Base-by-base conservation (phyloP, 208 protist genomes). In the Wallacemonas sp. region DNA sequence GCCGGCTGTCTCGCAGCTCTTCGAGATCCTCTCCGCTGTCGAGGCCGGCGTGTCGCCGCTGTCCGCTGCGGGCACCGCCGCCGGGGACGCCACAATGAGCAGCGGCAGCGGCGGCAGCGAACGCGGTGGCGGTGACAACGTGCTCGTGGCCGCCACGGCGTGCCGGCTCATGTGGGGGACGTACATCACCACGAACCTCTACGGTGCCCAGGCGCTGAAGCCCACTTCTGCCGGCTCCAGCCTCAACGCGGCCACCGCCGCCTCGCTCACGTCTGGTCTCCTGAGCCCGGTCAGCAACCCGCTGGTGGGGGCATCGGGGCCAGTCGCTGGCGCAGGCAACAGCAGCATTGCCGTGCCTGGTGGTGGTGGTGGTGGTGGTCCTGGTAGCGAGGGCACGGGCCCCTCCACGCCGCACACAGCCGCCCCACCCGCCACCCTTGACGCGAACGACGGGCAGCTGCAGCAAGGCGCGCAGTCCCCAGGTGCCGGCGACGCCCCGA, bases 11-110 rank as follows among this genome's bases (percentile, higher is more conserved):
- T 65, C 90, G 27, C 70, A 67, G 29, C 57, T 93, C 8, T 67
- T 94, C 17, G 72, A 90, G 9, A 73, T 87, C 4, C 62, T 94
- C 29, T 11, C 44, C 30, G 58, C 65, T 8, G 44, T 78, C 14
- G 75, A 75, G 44, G 36, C 61, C 2, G 9, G 26, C 2, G n/a
- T 61, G 62, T 19, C 52, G 17, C 19, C 26, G 55, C n/a, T 65
- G 52, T 29, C 9, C 36, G 14, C 36, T 6, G 36, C 9, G 36
- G 9, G 9, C 36, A 68, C 32, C 23, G 58, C 1, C 12, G 0
- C 30, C 23, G 38, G 21, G 12, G 60, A 12, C 30, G 6, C 49
- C 24, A 17, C 60, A 0, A 39, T 16, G 36, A 6, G 9, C 36
- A 14, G 9, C 6, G 36, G 9, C 36, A 14, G 36, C 36, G 14